A percentile compares a stretch with the other conserved stretches of the same genome.
These are phyloP conservation scores for Ophiostoma himal-ulmi DNA, from an alignment of 2,329 filamentous ascomycete species.

Conservation along the genomic window DNA sequence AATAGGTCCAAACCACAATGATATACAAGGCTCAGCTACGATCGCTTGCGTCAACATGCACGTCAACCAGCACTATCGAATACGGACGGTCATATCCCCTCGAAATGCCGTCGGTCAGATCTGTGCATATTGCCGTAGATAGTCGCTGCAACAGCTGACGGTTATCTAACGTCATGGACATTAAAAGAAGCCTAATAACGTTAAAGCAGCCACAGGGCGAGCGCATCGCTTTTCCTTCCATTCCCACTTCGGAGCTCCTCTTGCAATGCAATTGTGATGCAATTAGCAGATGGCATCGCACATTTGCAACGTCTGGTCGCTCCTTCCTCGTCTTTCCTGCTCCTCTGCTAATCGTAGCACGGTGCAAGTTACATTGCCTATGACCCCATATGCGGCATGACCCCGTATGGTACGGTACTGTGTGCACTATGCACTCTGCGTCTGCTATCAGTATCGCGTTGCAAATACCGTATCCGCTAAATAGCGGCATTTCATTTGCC, in stretches of 20 bases:
- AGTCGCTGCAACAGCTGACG: too few relatives aligned
- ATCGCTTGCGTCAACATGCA: background rate
- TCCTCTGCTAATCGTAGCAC: too few relatives aligned
- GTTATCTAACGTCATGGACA: too few relatives aligned
- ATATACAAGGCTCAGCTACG: slow-evolving; percentile 4
- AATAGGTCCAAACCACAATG: background rate
- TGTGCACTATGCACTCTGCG: background rate
- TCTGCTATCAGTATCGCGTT: background rate
- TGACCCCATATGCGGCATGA: background rate
- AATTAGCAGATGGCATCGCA: background rate
- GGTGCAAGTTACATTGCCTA: too few relatives aligned
- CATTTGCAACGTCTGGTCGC: background rate
- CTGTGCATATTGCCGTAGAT: background rate
- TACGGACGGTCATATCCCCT: background rate
- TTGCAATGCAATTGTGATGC: background rate
- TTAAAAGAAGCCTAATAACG: too few relatives aligned
- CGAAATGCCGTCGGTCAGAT: background rate
- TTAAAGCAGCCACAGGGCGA: too few relatives aligned
- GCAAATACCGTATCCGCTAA: background rate
- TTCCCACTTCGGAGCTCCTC: background rate
- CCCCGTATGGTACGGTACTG: background rate
- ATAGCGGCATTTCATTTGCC: background rate
- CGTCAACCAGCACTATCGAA: background rate
- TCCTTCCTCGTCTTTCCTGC: too few relatives aligned
- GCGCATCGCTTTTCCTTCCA: too few relatives aligned